Evolutionary conservation across 2,329 filamentous ascomycete species (phyloP).

Genomic region (Aspergillus arachidicola): DNA sequence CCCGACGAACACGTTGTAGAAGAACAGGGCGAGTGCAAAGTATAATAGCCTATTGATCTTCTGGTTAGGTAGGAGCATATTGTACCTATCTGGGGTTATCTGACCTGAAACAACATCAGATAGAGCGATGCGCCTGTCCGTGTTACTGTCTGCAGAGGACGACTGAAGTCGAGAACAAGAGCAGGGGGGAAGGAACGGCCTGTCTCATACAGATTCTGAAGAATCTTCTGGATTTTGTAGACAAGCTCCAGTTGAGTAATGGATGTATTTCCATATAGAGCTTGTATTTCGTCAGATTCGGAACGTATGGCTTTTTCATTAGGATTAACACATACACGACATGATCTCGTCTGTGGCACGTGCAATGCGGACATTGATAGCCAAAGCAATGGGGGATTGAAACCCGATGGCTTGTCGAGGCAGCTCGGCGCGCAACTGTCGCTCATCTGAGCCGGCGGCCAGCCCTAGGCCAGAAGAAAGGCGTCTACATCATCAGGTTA

Average conservation of each 20-base stretch:
- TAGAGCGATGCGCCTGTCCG: conserved; percentile 26
- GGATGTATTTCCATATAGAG: conserved; percentile 23
- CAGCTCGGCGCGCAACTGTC: conserved; percentile 19
- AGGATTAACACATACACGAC: conserved; percentile 15
- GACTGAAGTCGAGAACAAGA: conserved; percentile 20
- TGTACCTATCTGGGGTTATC: background rate
- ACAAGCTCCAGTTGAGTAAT: conserved; percentile 24
- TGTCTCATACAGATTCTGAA: conserved; percentile 21
- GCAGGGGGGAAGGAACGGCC: conserved; percentile 19
- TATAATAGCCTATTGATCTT: conserved; percentile 20
- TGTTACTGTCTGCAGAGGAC: conserved; percentile 18
- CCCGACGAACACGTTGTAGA: conserved; percentile 19
- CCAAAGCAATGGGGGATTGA: conserved; percentile 21
- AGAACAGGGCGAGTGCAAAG: conserved; percentile 24
- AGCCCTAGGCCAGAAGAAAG: conserved; percentile 23
- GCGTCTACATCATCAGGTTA: conserved; percentile 7
- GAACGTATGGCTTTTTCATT: background rate
- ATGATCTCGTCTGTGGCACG: conserved; percentile 27
- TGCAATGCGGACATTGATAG: conserved; percentile 24
- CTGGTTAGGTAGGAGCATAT: background rate
- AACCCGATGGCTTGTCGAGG: conserved; percentile 20
- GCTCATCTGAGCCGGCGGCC: conserved; percentile 23
- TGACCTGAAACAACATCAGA: conserved; percentile 26
- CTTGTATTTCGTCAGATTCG: conserved; percentile 2
- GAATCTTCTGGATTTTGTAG: conserved; percentile 17